Evolutionary conservation across 495 filamentous ascomycete genomes (phyloP).

Genomic region (Rhizodiscina lignyota): DNA sequence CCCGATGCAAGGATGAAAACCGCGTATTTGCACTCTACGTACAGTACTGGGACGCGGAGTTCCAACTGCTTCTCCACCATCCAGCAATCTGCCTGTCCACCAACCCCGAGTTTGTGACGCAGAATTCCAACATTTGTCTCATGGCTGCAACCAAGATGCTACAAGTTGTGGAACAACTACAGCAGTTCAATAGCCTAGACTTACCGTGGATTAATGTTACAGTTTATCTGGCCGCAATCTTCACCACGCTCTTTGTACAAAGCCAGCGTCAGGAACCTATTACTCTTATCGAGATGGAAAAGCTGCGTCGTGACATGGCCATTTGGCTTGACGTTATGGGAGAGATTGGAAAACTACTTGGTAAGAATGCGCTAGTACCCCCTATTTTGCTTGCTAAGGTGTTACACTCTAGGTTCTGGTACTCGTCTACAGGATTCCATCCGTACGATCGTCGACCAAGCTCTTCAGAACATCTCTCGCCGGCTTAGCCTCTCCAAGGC

Average conservation of each 20-base stretch:
- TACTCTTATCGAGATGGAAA: conserved; percentile 31
- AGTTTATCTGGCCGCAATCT: conserved; percentile 55
- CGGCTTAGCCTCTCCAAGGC: no score
- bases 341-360: conserved; percentile 44
- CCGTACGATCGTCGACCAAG: no score
- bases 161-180: conserved; percentile 36
- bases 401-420: no score
- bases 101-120: conserved; percentile 39
- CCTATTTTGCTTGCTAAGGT: not conserved
- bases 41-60: conserved; percentile 28
- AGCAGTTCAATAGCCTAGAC: conserved; percentile 50
- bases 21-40: conserved; percentile 32
- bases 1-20: conserved; percentile 30
- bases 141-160: conserved; percentile 48
- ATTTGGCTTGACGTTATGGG: conserved; percentile 50
- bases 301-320: conserved; percentile 48
- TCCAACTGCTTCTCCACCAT: conserved; percentile 42
- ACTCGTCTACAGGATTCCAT: no score
- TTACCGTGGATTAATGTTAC: conserved; percentile 64
- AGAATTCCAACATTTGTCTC: conserved; percentile 53
- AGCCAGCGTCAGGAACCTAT: conserved; percentile 47
- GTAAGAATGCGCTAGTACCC: conserved; percentile 23
- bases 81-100: conserved; percentile 50
- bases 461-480: no score
- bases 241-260: conserved; percentile 52